Evolutionary conservation across 2,329 filamentous ascomycete species (phyloP).

Genomic region (Lasiodiplodia gonubiensis): DNA sequence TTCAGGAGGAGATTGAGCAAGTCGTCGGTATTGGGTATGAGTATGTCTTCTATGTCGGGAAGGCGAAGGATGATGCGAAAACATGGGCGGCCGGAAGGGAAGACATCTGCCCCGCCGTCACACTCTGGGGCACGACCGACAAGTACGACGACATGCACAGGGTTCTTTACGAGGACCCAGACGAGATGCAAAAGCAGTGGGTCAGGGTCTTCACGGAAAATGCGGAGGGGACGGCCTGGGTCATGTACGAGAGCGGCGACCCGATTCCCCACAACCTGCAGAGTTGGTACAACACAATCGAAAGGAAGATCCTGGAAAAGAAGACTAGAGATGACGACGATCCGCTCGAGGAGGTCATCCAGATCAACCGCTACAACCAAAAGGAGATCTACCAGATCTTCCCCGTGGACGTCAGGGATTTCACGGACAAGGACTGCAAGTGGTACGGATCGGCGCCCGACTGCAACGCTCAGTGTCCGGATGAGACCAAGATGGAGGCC

Average conservation of each 20-base stretch:
- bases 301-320: neutral
- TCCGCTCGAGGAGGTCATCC: neutral
- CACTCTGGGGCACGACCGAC: neutral
- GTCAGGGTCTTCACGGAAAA: neutral
- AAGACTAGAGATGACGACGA: neutral
- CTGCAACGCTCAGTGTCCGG: neutral
- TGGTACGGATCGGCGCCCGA: neutral
- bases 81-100: neutral
- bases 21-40: too few species aligned
- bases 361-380: neutral
- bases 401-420: neutral
- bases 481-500: neutral
- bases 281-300: neutral
- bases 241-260: neutral
- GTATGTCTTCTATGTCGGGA: neutral
- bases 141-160: neutral
- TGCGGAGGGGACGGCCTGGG: neutral
- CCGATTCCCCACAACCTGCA: neutral
- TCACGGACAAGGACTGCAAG: neutral
- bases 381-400: neutral
- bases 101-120: neutral
- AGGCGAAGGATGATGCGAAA: too few species aligned
- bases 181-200: neutral
- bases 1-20: neutral
- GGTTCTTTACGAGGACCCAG: neutral